Base-by-base conservation (phyloP, 1,284 basidiomycete species). In the Ceratobasidium papillatum region DNA sequence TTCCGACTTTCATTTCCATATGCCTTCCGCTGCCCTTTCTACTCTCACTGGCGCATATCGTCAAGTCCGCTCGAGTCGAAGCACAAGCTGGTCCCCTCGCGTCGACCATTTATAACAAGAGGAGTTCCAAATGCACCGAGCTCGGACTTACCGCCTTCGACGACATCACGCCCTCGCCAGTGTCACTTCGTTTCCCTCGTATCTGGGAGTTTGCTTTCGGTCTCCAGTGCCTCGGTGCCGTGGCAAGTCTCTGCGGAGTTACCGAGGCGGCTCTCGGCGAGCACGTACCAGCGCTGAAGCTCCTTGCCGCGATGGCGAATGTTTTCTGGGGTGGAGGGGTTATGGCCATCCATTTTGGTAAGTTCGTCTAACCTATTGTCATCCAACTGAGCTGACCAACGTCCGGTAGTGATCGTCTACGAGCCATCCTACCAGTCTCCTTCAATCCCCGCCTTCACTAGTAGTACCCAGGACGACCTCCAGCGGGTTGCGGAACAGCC, bases 261-360 rank as follows among this genome's bases (percentile, higher is more conserved):
- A 30, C 45, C 56, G 54, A 71, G 22, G 68, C 52, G 1, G 56
- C 19, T 34, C 14, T 71, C 17, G 68, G 43, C 5, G 11, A 36
- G 14, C 51, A 22, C 2, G 19, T 71, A 19, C 54, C 51, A 3
- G 54, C 22, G 2, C 54, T 71, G n/a, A 19, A 56, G 54, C 45
- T 71, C 14, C 54, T 71, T 7, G 43, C 54, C 19, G 22, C 68
- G 30, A 61, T 71, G 52, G 56, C 52, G 3, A 19, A 58, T 12
- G 68, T 71, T 12, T 3, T 47, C 27, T 71, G 68, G 68, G 68
- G 68, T 4, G 68, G 68, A 3, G 68, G 68, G 1, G 19, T 71
- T 19, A 71, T 71, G 68, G 25, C 68, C 1, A 71, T 61, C n/a
- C 68, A 71, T 36, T 71, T 71, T 36, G 30, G 68, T 71, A 49